Base-by-base conservation (phyloP, 306 rosid species). In the Prinsepia uniflora region DNA sequence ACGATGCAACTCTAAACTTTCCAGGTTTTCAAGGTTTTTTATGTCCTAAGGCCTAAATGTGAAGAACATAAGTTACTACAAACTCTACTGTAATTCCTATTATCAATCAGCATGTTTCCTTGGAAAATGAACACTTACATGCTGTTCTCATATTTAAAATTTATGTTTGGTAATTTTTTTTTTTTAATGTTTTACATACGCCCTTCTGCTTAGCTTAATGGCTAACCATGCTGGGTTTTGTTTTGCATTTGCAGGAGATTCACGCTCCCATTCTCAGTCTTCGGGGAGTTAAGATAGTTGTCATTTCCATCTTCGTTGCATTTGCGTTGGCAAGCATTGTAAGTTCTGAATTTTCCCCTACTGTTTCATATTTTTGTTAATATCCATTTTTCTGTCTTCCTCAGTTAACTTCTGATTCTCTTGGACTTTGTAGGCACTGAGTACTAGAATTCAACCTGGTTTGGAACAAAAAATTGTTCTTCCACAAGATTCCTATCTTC, bases 381-480 rank as follows among this genome's bases (percentile, higher is more conserved):
- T 79, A 43, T 72, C 76, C 64, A 44, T 50, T 78, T 78, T 72
- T 24, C 39, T 58, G 41, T 56, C 58, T 20, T 54, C 24, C 44
- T 11, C 39, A 50, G 46, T 75, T 67, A 54, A 52, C 60, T 72
- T 56, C 62, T 30, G 18, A 68, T 63, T 78, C 40, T 64, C 60
- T 76, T 40, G 40, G 70, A 76, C 71, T 53, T 71, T 48, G 8
- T 63, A 94, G 99, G 97, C 99, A 68, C 73, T 94, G 69, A 87
- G 95, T 82, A 89, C 96, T 45, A 87, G 99, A 79, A 83, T 94
- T 84, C 88, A 94, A 75, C 95, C 99, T 68, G 99, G 97, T 79
- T 85, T 94, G 76, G 99, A 94, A 81, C 99, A 94, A 81, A 78
- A 91, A 76, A 89, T 89, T 79, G 97, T 94, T 80, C 97, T 94